phyloP scores from a whole-genome alignment of 768 basidiomycete species.

The Auricularia cornea region DNA sequence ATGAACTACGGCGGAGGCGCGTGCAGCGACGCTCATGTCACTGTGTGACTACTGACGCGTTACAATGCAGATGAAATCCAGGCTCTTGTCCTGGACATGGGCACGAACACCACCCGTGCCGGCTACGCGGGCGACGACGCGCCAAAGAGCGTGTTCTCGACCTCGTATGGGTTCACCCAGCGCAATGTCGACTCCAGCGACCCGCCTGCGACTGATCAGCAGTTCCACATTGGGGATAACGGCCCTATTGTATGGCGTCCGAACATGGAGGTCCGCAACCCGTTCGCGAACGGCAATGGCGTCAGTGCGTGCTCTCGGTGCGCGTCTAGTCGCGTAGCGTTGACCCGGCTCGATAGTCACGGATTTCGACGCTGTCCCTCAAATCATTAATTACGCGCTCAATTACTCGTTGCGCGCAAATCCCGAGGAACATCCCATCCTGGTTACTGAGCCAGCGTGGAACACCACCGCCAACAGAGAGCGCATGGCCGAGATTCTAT shows the following conservation, averaged over 20 bases:
- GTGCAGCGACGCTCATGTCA: constrained; percentile 14
- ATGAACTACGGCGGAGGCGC: constrained; percentile 67
- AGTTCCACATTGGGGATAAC: constrained; percentile 76
- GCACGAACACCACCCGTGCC: constrained; percentile 79
- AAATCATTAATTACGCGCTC: constrained; percentile 67
- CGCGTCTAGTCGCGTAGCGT: neutral
- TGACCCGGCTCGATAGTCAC: constrained; percentile 36
- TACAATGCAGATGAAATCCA: constrained; percentile 78
- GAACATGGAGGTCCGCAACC: constrained; percentile 81
- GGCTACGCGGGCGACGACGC: constrained; percentile 98
- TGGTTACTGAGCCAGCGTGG: constrained; percentile 95
- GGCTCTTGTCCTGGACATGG: constrained; percentile 92
- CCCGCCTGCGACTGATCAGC: constrained; percentile 32
- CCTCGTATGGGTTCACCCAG: constrained; percentile 72
- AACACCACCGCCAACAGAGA: constrained; percentile 89
- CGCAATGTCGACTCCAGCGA: constrained; percentile 21
- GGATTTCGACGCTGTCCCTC: constrained; percentile 68
- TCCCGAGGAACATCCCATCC: constrained; percentile 79
- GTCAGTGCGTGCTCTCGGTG: constrained; percentile 45
- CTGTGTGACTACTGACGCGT: neutral
- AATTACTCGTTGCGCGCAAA: constrained; percentile 68
- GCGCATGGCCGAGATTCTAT: constrained; percentile 94
- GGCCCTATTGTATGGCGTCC: constrained; percentile 86
- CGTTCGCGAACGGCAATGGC: constrained; percentile 81
- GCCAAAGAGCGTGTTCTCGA: constrained; percentile 86